These are phyloP conservation scores for Lactifluus echinatus DNA, from an alignment of 768 basidiomycete species.

Conservation along the genomic window DNA sequence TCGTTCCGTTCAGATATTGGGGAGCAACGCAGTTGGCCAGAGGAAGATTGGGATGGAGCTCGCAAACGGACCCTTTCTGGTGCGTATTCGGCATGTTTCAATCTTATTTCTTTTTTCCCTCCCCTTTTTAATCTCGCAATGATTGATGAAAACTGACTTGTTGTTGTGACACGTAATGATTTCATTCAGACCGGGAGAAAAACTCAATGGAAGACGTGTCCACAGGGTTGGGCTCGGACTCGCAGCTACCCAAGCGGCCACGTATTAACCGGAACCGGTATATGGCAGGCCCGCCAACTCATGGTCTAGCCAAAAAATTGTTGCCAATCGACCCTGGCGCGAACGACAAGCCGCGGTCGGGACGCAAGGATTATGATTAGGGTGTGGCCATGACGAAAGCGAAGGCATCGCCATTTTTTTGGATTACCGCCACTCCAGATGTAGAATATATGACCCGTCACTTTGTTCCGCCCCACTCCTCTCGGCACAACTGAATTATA, in stretches of 20 bases:
- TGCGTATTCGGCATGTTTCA: constrained; percentile 27
- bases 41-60: constrained; percentile 55
- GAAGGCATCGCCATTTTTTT: background rate
- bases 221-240: constrained; percentile 31
- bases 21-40: constrained; percentile 25
- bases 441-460: constrained; percentile 8
- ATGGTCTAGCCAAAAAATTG: constrained; percentile 47
- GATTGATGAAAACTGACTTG: background rate
- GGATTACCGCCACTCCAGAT: constrained; percentile 1
- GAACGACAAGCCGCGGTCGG: constrained; percentile 43
- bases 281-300: constrained; percentile 20
- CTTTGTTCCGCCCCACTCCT: background rate
- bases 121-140: background rate
- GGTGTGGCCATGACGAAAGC: background rate
- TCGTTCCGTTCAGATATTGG: constrained; percentile 14
- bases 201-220: constrained; percentile 34
- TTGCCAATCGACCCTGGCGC: constrained; percentile 56
- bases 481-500: constrained; percentile 14
- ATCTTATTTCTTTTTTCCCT: background rate
- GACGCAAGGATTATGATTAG: constrained; percentile 44
- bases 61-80: constrained; percentile 66
- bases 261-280: constrained; percentile 51
- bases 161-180: background rate
- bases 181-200: constrained; percentile 51
- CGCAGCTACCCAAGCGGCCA: constrained; percentile 49